These are phyloP conservation scores for Penicillium parvum DNA, from an alignment of 495 filamentous ascomycete species.

Conservation along the genomic window DNA sequence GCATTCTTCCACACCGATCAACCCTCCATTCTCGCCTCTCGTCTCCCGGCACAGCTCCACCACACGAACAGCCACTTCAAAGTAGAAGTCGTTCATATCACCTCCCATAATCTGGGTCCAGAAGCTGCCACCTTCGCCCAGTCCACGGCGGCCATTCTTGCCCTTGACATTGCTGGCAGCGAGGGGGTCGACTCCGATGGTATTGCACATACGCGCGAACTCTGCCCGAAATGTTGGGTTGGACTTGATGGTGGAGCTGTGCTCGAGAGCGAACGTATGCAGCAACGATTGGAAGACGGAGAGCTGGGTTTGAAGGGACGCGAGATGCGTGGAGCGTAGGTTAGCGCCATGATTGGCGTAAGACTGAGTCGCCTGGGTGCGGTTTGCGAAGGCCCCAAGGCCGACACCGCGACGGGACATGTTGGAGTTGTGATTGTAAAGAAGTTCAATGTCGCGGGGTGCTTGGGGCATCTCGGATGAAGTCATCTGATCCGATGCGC, in stretches of 20 bases:
- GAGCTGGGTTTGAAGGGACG: slow-evolving; percentile 84
- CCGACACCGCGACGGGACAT: slow-evolving; percentile 70
- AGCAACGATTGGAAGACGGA: slow-evolving; percentile 91
- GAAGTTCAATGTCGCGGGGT: slow-evolving; percentile 8
- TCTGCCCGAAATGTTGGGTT: slow-evolving; percentile 93
- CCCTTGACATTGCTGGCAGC: slow-evolving; percentile 63
- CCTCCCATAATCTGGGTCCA: slow-evolving; percentile 91
- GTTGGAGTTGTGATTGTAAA: neutral
- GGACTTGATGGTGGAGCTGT: slow-evolving; percentile 90
- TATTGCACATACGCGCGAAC: slow-evolving; percentile 97
- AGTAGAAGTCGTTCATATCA: slow-evolving; percentile 96
- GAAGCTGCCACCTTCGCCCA: slow-evolving; percentile 57
- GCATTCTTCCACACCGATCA: slow-evolving; percentile 82
- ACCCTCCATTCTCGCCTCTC: slow-evolving; percentile 83
- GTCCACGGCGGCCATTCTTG: slow-evolving; percentile 41
- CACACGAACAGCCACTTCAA: slow-evolving; percentile 87
- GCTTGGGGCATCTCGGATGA: slow-evolving; percentile 3
- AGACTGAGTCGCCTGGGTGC: slow-evolving; percentile 70
- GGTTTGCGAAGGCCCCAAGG: slow-evolving; percentile 85
- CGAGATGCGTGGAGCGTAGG: slow-evolving; percentile 75
- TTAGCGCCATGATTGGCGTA: slow-evolving; percentile 83
- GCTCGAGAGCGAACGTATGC: slow-evolving; percentile 89
- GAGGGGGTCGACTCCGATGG: slow-evolving; percentile 92
- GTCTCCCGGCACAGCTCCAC: slow-evolving; percentile 90
- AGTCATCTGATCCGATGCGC: slow-evolving; percentile 7